Conservation (phyloP, 148 eudicot species). For the Vaccinium myrtillus region DNA sequence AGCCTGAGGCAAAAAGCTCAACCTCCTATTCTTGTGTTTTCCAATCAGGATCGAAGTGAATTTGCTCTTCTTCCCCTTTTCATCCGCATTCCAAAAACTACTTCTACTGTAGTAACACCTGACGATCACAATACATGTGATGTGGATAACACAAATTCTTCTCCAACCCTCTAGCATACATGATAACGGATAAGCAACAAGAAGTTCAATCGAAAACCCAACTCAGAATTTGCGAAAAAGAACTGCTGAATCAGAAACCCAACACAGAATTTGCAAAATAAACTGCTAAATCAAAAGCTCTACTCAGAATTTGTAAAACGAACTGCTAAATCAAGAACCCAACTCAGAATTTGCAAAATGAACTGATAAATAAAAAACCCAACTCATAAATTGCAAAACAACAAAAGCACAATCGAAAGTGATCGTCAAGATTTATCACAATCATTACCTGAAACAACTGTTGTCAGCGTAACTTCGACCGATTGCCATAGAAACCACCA, state of each 20-base stretch:
- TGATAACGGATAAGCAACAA: background rate
- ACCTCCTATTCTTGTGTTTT: slow-evolving; percentile 26
- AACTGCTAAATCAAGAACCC: background rate
- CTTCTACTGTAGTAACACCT: slow-evolving; percentile 31
- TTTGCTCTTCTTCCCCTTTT: slow-evolving; percentile 24
- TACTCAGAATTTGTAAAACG: background rate
- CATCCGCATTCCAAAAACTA: slow-evolving; percentile 23
- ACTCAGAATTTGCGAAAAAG: too few species aligned
- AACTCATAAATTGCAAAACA: background rate
- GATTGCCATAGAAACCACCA: slow-evolving; percentile 1
- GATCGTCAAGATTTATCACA: background rate
- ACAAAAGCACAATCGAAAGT: background rate
- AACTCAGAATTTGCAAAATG: background rate
- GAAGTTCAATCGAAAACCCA: background rate
- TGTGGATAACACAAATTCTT: slow-evolving; percentile 10
- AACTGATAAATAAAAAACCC: background rate
- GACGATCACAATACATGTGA: slow-evolving; percentile 28
- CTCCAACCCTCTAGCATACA: slow-evolving; percentile 7
- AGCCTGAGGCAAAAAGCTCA: slow-evolving; percentile 30
- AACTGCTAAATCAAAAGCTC: background rate
- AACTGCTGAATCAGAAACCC: background rate
- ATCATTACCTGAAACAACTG: slow-evolving; percentile 22
- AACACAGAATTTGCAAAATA: background rate
- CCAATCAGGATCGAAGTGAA: slow-evolving; percentile 6
- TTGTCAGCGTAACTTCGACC: slow-evolving; percentile 20